Conservation (phyloP, 78 protist species). For the Bigelowiella natans region DNA sequence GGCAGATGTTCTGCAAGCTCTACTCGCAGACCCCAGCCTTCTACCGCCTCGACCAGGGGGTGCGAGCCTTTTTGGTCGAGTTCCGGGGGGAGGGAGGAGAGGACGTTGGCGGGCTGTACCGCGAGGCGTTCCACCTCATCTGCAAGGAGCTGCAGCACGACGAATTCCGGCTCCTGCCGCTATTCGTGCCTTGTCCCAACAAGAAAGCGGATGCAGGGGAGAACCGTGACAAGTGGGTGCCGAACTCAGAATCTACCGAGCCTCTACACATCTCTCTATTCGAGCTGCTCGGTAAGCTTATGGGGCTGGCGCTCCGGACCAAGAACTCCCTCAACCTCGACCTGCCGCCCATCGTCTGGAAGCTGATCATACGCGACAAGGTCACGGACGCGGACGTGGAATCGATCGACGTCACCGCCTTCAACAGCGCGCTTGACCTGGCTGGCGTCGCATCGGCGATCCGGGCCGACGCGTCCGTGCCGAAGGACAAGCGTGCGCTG, state of each 20-base stretch:
- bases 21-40: neutral
- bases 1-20: neutral
- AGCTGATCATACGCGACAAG: neutral
- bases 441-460: no score
- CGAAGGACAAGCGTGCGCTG: no score
- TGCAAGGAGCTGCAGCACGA: neutral
- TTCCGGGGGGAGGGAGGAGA: slow-evolving; percentile 9
- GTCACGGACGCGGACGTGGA: neutral
- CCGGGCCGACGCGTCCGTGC: no score
- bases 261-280: neutral
- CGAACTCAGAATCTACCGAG: neutral
- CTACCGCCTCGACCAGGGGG: neutral
- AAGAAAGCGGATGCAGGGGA: neutral
- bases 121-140: slow-evolving; percentile 13
- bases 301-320: slow-evolving; percentile 24
- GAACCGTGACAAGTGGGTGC: slow-evolving; percentile 8
- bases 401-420: neutral
- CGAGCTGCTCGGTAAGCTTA: slow-evolving; percentile 21
- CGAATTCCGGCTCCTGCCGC: neutral
- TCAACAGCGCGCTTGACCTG: neutral
- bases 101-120: slow-evolving; percentile 7
- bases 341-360: slow-evolving; percentile 26
- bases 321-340: neutral
- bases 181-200: slow-evolving; percentile 11
- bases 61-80: slow-evolving; percentile 1